Base-by-base conservation (phyloP, 768 basidiomycete species). In the Auriscalpium vulgare region DNA sequence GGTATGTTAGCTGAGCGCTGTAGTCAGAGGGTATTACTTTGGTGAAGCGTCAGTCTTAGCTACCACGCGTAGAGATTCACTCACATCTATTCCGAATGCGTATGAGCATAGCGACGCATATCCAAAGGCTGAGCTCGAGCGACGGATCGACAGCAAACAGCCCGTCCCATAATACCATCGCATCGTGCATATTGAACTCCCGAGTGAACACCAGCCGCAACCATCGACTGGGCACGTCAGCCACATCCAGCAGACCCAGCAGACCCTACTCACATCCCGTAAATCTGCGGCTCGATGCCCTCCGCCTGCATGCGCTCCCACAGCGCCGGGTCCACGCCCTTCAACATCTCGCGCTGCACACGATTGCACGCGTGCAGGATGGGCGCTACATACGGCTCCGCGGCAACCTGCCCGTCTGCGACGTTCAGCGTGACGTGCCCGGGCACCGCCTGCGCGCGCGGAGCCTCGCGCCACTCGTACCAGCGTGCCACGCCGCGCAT, bases 241-340 rank as follows among this genome's bases (percentile, higher is more conserved):
- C 29, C 29, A 29, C 29, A 29, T 29, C 4, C 29, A 29, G 29
- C 29, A 29, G 29, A 29, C 29, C 7, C 7, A 29, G 29, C 29
- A 29, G 4, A 64, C 43, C 47, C 36, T 10, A 73, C 90, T 69
- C 70, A 94, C 88, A 98, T 94, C 55, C 91, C 93, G 72, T 93
- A 99, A 17, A 98, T 88, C 67, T 98, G 97, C 5, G 95, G 94
- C 69, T 99, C 97, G 44, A 98, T 85, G 7, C 89, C 89, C 40
- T 84, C 79, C 37, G 78, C 78, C 61, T 91, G 85, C 73, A 99
- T 75, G 51, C 79, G 77, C 57, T 81, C 79, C 76, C 84, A 87
- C 19, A 98, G 72, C 45, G 81, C 68, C 16, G 91, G 91, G 69
- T 99, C 97, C 29, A 89, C 82, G 21, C 76, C 76, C 66, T 83